These are phyloP conservation scores for Trichophyton mentagrophytes DNA, from an alignment of 2,329 filamentous ascomycete species.

Conservation along the genomic window DNA sequence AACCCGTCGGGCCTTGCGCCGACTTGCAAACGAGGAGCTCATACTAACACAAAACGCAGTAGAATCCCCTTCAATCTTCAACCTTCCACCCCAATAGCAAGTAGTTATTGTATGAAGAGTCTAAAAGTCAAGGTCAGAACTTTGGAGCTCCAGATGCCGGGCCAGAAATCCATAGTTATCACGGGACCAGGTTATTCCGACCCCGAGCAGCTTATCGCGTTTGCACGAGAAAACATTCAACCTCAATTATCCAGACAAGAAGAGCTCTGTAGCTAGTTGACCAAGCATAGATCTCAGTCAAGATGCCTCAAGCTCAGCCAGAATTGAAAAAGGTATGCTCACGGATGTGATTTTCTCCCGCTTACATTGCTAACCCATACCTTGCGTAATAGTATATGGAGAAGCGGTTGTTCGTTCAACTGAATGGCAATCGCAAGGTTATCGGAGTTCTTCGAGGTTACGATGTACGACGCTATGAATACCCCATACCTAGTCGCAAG, in stretches of 20 bases:
- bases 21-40: slow-evolving; percentile 4
- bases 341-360: slow-evolving; percentile 3
- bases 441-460: slow-evolving; percentile 89
- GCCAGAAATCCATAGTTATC: background rate
- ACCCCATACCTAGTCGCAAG: background rate
- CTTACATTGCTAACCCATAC: slow-evolving; percentile 2
- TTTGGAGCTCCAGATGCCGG: background rate
- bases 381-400: slow-evolving; percentile 69
- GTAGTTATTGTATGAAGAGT: background rate
- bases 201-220: background rate
- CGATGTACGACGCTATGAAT: slow-evolving; percentile 52
- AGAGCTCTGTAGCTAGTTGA: background rate
- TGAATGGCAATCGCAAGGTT: slow-evolving; percentile 96
- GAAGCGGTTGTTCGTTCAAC: slow-evolving; percentile 93
- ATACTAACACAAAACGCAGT: background rate
- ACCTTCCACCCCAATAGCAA: background rate
- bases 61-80: background rate
- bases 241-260: background rate
- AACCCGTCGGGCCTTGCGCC: slow-evolving; percentile 8
- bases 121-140: background rate
- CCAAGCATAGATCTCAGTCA: slow-evolving; percentile 24
- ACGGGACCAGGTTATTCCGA: background rate
- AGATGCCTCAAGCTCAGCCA: slow-evolving; percentile 96
- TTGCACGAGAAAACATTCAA: background rate
- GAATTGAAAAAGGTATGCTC: slow-evolving; percentile 85